Percentiles rank a stretch among this genome's conserved stretches.
phyloP scores from a whole-genome alignment of 257 asterid genomes.

The Penstemon davidsonii region DNA sequence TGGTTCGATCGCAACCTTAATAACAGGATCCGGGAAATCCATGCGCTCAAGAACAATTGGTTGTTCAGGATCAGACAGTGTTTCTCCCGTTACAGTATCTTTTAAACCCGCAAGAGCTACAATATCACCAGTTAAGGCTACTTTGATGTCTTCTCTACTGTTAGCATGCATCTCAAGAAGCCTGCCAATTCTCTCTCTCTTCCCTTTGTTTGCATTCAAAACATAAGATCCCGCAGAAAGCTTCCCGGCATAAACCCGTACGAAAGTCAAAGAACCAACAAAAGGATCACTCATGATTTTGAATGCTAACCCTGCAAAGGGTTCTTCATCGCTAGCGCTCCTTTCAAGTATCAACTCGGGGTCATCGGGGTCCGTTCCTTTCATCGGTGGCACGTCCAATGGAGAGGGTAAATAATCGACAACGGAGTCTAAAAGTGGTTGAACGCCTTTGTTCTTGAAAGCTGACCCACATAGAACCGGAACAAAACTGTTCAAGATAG shows the following conservation, averaged over 20 bases:
- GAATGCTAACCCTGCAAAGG: slow-evolving; percentile 92
- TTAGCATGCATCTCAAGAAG: slow-evolving; percentile 96
- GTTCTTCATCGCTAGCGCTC: slow-evolving; percentile 59
- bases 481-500: slow-evolving; percentile 62
- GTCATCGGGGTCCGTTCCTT: slow-evolving; percentile 90
- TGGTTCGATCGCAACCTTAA: slow-evolving; percentile 97
- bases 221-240: slow-evolving; percentile 86
- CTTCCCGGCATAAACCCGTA: slow-evolving; percentile 83
- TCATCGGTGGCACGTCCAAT: slow-evolving; percentile 79
- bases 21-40: slow-evolving; percentile 99
- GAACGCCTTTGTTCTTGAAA: slow-evolving; percentile 94
- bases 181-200: slow-evolving; percentile 90
- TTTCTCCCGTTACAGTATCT: slow-evolving; percentile 94
- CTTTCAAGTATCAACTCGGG: slow-evolving; percentile 64
- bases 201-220: slow-evolving; percentile 85
- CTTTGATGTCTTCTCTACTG: slow-evolving; percentile 88
- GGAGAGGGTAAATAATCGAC: slow-evolving; percentile 93
- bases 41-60: slow-evolving; percentile 88
- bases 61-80: slow-evolving; percentile 76
- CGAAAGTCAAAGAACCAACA: slow-evolving; percentile 92
- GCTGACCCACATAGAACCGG: slow-evolving; percentile 95
- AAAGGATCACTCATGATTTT: slow-evolving; percentile 93
- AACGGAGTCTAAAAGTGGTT: slow-evolving; percentile 87
- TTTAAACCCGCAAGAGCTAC: slow-evolving; percentile 95
- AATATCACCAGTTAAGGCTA: slow-evolving; percentile 84